Evolutionary conservation across 2,329 filamentous ascomycete genomes (phyloP).

Genomic region (Colletotrichum sp.): DNA sequence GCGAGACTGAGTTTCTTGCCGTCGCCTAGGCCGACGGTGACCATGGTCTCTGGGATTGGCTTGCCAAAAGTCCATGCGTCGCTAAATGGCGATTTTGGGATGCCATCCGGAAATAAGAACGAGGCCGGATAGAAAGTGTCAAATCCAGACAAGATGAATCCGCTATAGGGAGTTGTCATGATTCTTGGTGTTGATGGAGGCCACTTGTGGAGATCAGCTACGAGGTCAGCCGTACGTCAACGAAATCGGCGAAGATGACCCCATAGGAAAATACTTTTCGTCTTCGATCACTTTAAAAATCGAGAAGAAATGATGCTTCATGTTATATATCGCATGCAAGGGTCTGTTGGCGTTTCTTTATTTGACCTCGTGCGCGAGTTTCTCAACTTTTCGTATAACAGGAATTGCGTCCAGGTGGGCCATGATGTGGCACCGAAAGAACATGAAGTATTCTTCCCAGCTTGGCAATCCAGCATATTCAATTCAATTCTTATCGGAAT

Average conservation of each 20-base stretch:
- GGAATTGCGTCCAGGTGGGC: neutral
- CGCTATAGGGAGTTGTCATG: neutral
- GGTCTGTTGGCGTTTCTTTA: neutral
- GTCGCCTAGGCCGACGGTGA: neutral
- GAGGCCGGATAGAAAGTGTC: neutral
- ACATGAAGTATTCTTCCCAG: neutral
- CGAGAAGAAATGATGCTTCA: neutral
- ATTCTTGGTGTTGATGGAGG: neutral
- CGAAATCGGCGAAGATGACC: neutral
- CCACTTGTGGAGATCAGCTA: neutral
- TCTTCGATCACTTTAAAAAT: too few species aligned
- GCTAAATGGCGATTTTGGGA: neutral
- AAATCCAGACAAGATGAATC: neutral
- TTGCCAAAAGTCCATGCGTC: neutral
- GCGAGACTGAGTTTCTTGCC: neutral
- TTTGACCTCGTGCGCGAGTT: neutral
- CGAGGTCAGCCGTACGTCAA: neutral
- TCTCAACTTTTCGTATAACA: neutral
- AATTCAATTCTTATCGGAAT: neutral
- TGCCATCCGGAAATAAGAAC: neutral
- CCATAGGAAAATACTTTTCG: too few species aligned
- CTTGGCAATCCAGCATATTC: neutral
- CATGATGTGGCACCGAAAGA: neutral
- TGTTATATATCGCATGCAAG: neutral
- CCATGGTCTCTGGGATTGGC: neutral